Percentiles rank a stretch among this genome's conserved stretches.
Conservation (phyloP, 345 rosid genomes). For the Pseudoturritis turrita region DNA sequence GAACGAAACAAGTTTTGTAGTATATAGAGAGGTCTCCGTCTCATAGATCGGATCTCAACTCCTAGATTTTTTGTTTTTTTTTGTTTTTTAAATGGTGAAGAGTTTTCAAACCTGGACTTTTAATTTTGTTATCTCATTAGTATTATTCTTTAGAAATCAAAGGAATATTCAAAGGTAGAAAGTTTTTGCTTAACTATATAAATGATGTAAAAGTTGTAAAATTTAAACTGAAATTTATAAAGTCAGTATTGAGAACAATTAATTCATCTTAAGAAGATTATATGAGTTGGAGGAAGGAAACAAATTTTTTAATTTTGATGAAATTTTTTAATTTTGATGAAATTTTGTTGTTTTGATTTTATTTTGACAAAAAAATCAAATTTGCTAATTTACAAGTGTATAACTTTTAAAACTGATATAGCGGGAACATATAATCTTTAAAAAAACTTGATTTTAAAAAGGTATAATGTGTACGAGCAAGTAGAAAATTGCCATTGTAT, state of each 20-base stretch:
- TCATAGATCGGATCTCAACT: constrained; percentile 16
- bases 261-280: not conserved
- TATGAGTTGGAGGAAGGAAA: not conserved
- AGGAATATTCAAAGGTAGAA: no score
- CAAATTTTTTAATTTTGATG: not conserved
- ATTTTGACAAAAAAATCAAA: not conserved
- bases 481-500: not conserved
- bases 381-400: not conserved
- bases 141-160: no score
- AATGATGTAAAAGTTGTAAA: not conserved
- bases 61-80: not conserved
- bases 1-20: constrained; percentile 2
- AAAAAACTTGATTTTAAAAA: not conserved
- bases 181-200: not conserved
- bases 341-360: not conserved
- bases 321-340: no score
- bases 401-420: not conserved
- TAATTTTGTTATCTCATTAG: not conserved
- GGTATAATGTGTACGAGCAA: not conserved
- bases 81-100: not conserved
- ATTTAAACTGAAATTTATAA: no score
- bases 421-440: not conserved
- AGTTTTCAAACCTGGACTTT: not conserved
- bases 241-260: not conserved
- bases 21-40: constrained; percentile 6